Conservation (phyloP, 805 yeast genomes). For the Jamesozyma spencerorum region DNA sequence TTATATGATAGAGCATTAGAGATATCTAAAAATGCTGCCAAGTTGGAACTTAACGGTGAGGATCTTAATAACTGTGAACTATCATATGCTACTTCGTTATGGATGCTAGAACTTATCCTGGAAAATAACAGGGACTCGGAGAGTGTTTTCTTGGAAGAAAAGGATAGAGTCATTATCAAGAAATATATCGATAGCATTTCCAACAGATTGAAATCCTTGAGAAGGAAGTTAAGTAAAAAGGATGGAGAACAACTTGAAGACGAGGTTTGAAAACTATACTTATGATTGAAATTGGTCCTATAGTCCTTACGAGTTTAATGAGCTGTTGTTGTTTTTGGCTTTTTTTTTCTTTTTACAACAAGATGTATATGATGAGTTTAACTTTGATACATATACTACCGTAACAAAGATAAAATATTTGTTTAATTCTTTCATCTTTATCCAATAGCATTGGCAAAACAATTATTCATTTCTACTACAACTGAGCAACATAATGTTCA, state of each 20-base stretch:
- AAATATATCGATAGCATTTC: slow-evolving; percentile 78
- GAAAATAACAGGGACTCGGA: slow-evolving; percentile 56
- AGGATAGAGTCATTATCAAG: slow-evolving; percentile 68
- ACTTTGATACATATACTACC: too few species aligned
- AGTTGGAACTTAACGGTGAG: slow-evolving; percentile 69
- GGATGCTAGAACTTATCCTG: slow-evolving; percentile 88
- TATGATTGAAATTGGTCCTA: too few species aligned
- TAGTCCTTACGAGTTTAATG: too few species aligned
- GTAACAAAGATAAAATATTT: too few species aligned
- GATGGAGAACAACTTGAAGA: neutral
- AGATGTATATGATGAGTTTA: too few species aligned
- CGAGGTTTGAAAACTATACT: neutral
- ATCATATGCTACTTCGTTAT: slow-evolving; percentile 82
- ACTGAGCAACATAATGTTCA: too few species aligned
- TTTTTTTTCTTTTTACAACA: too few species aligned
- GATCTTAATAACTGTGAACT: slow-evolving; percentile 59
- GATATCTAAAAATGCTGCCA: slow-evolving; percentile 85
- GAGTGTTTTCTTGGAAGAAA: slow-evolving; percentile 53
- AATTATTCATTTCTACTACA: too few species aligned
- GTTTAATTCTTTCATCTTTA: too few species aligned
- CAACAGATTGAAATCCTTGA: slow-evolving; percentile 62
- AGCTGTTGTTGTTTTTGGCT: too few species aligned
- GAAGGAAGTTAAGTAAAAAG: slow-evolving; percentile 35
- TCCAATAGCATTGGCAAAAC: too few species aligned
- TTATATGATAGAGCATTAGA: slow-evolving; percentile 91